These are phyloP conservation scores for Marasmius tenuissimus DNA, from an alignment of 1,284 basidiomycete species.

Conservation along the genomic window DNA sequence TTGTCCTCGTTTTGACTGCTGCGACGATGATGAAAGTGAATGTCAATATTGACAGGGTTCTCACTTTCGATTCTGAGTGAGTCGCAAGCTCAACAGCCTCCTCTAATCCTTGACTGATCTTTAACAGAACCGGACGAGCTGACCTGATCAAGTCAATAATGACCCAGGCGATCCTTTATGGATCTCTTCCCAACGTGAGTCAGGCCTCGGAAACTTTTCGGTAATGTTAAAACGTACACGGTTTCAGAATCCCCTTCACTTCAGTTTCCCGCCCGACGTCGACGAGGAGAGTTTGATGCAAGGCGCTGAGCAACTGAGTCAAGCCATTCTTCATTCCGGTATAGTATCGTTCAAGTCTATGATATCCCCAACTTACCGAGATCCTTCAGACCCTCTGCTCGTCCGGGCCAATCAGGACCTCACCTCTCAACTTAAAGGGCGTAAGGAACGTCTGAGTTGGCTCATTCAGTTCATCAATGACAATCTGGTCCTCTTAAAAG, in stretches of 20 bases:
- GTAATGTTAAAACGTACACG: conserved; percentile 11
- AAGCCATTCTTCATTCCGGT: conserved; percentile 73
- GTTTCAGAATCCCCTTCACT: conserved; percentile 77
- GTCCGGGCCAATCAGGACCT: conserved; percentile 81
- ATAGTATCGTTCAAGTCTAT: conserved; percentile 12
- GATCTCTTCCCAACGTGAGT: conserved; percentile 60
- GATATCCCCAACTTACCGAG: conserved; percentile 1
- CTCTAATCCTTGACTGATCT: conserved; percentile 16
- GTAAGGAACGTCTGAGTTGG: conserved; percentile 76
- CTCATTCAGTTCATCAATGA: conserved; percentile 88
- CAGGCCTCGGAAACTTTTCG: conserved; percentile 2
- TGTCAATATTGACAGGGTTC: conserved; percentile 62
- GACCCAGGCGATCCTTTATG: conserved; percentile 87
- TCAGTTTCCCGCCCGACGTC: conserved; percentile 78
- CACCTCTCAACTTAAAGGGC: conserved; percentile 73
- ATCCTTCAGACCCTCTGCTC: conserved; percentile 63
- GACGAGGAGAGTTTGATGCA: conserved; percentile 81
- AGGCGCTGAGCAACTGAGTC: conserved; percentile 78
- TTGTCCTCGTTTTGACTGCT: conserved; percentile 64
- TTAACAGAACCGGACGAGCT: conserved; percentile 57
- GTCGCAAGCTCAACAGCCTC: conserved; percentile 21
- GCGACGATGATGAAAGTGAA: conserved; percentile 65
- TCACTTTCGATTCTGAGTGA: conserved; percentile 58
- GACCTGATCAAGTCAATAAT: conserved; percentile 80
- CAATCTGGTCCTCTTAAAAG: conserved; percentile 78